Conservation (phyloP, 768 basidiomycete species). For the Macrolepiota albuminosa region DNA sequence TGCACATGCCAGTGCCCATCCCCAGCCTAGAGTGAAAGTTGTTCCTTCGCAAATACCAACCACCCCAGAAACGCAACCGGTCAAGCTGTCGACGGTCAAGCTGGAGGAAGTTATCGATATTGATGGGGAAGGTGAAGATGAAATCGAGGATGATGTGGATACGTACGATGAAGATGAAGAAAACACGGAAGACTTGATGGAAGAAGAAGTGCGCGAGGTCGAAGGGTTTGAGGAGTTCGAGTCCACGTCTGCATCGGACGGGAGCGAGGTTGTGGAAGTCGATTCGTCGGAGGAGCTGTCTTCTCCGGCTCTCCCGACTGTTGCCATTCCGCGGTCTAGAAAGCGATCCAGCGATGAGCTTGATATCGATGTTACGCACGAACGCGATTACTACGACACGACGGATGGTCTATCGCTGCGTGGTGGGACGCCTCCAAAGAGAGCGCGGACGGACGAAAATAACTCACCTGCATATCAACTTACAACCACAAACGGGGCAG, state of each 20-base stretch:
- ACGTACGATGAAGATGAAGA: slow-evolving; percentile 20
- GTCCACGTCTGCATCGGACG: slow-evolving; percentile 9
- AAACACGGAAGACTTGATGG: slow-evolving; percentile 12
- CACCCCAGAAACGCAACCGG: background rate
- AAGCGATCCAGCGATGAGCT: slow-evolving; percentile 28
- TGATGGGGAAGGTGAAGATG: slow-evolving; percentile 22
- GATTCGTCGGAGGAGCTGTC: background rate
- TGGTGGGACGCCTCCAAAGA: slow-evolving; percentile 29
- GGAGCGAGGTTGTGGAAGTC: background rate
- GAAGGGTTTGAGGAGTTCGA: slow-evolving; percentile 23
- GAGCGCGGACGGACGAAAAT: slow-evolving; percentile 13
- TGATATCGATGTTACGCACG: slow-evolving; percentile 20
- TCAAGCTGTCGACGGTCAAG: slow-evolving; percentile 5
- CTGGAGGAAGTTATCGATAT: slow-evolving; percentile 10
- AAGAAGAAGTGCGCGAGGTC: slow-evolving; percentile 28
- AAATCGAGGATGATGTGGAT: slow-evolving; percentile 19
- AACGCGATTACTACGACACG: slow-evolving; percentile 6
- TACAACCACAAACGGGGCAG: background rate
- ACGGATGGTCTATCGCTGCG: background rate
- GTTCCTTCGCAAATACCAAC: slow-evolving; percentile 4
- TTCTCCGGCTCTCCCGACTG: background rate
- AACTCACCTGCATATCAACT: slow-evolving; percentile 6
- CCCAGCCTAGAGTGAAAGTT: background rate
- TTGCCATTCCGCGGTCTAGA: slow-evolving; percentile 5
- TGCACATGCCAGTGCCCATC: slow-evolving; percentile 33